Base-by-base conservation (phyloP, 768 basidiomycete species). In the Boletus rufocinnamomeus region DNA sequence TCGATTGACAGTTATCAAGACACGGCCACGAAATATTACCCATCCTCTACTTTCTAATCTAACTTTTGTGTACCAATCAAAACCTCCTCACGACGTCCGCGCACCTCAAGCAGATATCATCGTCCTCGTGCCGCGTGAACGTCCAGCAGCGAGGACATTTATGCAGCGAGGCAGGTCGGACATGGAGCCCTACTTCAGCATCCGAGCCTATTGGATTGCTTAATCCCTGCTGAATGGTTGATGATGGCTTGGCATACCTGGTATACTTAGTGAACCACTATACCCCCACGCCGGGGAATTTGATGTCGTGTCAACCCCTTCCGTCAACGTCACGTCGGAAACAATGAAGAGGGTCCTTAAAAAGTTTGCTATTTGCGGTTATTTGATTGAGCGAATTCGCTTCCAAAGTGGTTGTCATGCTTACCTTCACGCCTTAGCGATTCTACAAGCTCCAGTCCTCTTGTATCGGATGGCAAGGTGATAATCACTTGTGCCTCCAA, bases 131-230 rank as follows among this genome's bases (percentile, higher is more conserved):
- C 16, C 87, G 79, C 2, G 85, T 86, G 69, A 81, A 88, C 7
- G 84, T 88, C 94, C 95, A 97, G 72, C 96, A 98, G 17, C 95
- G 83, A 25, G 94, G 91, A 70, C 96, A 98, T 71, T 96, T 95
- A 23, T 76, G 67, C 52, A 73, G 59, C 5, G 72, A 74, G 13
- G 92, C 83, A 17, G 91, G 88, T 19, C 79, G 77, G n/a, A 91
- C 76, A 16, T 81, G 79, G 53, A 93, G 74, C 0, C 72, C 74
- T 3, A 86, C 57, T 14, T 59, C 61, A 23, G 52, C 55, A 32
- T 55, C 57, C 41, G 59, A 65, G 14, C 61, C 66, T 63, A 50
- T 28, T 1, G 14, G 21, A 34, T 43, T 23, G 17, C n/a, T 45
- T 44, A 48, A 45, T 41, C 25, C 9, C 45, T 19, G 45, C 5